Percentiles rank a stretch among this genome's conserved stretches.
phyloP scores from a whole-genome alignment of 2,329 filamentous ascomycete genomes.

The Drechslerella stenobrocha region DNA sequence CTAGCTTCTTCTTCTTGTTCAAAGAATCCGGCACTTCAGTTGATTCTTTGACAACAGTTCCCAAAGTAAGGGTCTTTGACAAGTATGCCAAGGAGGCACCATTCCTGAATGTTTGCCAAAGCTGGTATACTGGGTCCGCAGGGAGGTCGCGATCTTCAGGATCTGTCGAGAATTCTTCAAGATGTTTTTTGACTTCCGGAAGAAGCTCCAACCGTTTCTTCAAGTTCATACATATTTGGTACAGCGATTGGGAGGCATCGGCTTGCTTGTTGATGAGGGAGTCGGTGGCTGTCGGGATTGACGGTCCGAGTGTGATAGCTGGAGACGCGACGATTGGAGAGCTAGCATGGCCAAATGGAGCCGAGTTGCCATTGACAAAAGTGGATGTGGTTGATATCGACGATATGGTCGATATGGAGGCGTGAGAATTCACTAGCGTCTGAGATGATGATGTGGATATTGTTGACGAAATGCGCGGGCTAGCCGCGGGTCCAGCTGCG shows the following conservation, averaged over 20 bases:
- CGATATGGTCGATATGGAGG: conserved; percentile 46
- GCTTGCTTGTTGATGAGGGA: conserved; percentile 92
- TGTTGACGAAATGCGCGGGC: conserved; percentile 45
- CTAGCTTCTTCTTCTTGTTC: conserved; percentile 80
- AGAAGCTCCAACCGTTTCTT: conserved; percentile 80
- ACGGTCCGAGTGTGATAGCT: conserved; percentile 49
- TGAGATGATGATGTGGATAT: conserved; percentile 48
- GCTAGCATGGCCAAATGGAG: conserved; percentile 11
- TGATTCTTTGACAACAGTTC: conserved; percentile 69
- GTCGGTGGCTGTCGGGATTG: conserved; percentile 51
- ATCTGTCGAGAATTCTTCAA: conserved; percentile 61
- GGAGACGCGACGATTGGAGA: conserved; percentile 49
- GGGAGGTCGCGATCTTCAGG: conserved; percentile 70
- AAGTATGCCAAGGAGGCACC: conserved; percentile 84
- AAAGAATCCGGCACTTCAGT: conserved; percentile 63
- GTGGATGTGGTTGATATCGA: conserved; percentile 50
- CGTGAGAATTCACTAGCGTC: conserved; percentile 37
- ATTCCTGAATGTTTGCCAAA: conserved; percentile 84
- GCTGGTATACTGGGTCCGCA: conserved; percentile 79
- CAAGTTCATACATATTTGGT: conserved; percentile 88
- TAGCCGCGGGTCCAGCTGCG: conserved; percentile 49
- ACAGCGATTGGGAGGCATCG: conserved; percentile 86
- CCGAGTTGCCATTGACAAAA: conserved; percentile 9
- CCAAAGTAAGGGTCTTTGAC: conserved; percentile 81
- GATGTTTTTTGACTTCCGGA: conserved; percentile 69